These are phyloP conservation scores for Aspergillus caelatus DNA, from an alignment of 2,329 filamentous ascomycete species.

Conservation along the genomic window DNA sequence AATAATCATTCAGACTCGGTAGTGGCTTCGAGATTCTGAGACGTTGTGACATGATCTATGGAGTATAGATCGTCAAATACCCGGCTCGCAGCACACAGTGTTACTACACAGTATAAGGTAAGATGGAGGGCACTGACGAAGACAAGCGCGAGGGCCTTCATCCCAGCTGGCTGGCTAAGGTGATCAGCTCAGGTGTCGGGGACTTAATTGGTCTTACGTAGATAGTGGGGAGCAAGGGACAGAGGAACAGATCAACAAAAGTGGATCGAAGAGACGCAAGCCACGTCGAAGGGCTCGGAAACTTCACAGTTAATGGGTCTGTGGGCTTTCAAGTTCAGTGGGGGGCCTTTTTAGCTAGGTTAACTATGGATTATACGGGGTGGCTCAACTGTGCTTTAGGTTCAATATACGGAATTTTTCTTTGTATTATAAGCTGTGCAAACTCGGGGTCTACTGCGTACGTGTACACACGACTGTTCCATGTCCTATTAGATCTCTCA, in stretches of 20 bases:
- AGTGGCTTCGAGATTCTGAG: too few relatives aligned
- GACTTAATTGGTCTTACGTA: not conserved
- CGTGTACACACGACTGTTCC: not conserved
- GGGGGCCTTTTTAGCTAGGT: not conserved
- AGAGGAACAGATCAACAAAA: not conserved
- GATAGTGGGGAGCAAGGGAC: not conserved
- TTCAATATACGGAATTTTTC: not conserved
- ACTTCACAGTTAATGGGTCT: not conserved
- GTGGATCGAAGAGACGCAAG: not conserved
- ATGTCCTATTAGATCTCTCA: not conserved
- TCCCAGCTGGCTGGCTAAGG: not conserved
- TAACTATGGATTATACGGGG: not conserved
- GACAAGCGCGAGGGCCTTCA: not conserved
- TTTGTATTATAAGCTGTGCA: not conserved
- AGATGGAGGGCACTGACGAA: not conserved
- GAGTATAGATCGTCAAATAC: not conserved
- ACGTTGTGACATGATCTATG: not conserved
- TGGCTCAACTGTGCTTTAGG: not conserved
- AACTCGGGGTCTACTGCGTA: not conserved
- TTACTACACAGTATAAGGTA: not conserved
- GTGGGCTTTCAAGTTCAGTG: accelerated
- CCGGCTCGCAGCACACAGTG: not conserved
- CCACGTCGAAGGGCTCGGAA: not conserved
- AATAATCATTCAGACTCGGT: not conserved
- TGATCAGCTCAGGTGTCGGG: too few relatives aligned